phyloP scores from a whole-genome alignment of 768 basidiomycete genomes.

The Phlegmacium glaucopus region DNA sequence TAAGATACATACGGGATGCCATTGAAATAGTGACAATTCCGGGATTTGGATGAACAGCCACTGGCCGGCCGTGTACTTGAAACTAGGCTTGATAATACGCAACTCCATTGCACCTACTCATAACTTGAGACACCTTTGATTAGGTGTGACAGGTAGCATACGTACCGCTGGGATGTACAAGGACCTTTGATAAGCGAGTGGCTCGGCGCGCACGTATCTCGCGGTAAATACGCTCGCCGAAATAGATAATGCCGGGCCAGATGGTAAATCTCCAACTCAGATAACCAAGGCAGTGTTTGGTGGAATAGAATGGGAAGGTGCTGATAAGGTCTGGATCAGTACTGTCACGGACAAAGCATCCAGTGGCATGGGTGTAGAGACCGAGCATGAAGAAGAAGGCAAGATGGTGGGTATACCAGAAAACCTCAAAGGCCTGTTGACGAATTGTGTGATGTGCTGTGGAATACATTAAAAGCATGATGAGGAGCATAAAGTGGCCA shows the following conservation, averaged over 20 bases:
- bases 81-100: slow-evolving; percentile 86
- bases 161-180: slow-evolving; percentile 85
- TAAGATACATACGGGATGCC: slow-evolving; percentile 85
- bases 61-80: slow-evolving; percentile 89
- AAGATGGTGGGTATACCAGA: slow-evolving; percentile 96
- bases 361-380: slow-evolving; percentile 86
- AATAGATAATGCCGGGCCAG: slow-evolving; percentile 90
- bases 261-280: slow-evolving; percentile 88
- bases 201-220: slow-evolving; percentile 77
- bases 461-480: slow-evolving; percentile 91
- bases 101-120: slow-evolving; percentile 83
- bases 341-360: slow-evolving; percentile 93
- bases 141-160: slow-evolving; percentile 4
- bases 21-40: slow-evolving; percentile 79
- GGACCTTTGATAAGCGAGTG: slow-evolving; percentile 80
- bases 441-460: slow-evolving; percentile 90
- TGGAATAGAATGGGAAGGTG: slow-evolving; percentile 84
- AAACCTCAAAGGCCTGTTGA: slow-evolving; percentile 87
- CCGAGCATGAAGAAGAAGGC: slow-evolving; percentile 94
- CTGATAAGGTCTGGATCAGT: slow-evolving; percentile 62
- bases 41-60: slow-evolving; percentile 92
- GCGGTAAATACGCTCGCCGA: slow-evolving; percentile 81
- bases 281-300: slow-evolving; percentile 89
- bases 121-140: neutral
- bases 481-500: slow-evolving; percentile 92